Evolutionary conservation across 108 stramenopile species (phyloP).

Genomic region (Parmales sp.): DNA sequence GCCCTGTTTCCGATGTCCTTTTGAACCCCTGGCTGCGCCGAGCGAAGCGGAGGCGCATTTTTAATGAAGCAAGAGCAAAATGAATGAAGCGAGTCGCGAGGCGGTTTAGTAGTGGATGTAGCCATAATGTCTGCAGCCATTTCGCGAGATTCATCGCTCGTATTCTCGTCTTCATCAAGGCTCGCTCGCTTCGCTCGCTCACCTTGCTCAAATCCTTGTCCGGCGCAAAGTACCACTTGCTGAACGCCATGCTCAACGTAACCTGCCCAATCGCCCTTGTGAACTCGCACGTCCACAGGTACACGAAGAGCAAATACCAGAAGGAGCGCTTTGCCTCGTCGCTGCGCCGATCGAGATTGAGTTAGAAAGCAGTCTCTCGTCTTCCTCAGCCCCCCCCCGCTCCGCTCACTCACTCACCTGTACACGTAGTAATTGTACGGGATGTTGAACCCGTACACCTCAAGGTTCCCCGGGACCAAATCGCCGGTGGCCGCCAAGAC

Average conservation of each 20-base stretch:
- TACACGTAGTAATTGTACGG: slow-evolving; percentile 22
- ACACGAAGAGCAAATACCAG: slow-evolving; percentile 21
- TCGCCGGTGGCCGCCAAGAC: slow-evolving; percentile 20
- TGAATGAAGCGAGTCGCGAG: too few species aligned
- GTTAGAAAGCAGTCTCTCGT: too few species aligned
- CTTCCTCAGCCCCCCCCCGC: too few species aligned
- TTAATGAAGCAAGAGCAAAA: too few species aligned
- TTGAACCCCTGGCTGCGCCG: too few species aligned
- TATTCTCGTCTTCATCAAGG: background rate
- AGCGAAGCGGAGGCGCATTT: too few species aligned
- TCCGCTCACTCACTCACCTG: too few species aligned
- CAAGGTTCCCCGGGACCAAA: background rate
- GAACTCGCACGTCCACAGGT: slow-evolving; percentile 26
- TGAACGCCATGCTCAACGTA: background rate
- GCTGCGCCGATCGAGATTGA: background rate
- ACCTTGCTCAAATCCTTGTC: too few species aligned
- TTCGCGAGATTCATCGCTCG: too few species aligned
- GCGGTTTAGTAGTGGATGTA: too few species aligned
- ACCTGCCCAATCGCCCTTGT: slow-evolving; percentile 20
- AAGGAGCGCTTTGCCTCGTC: slow-evolving; percentile 2
- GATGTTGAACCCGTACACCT: background rate
- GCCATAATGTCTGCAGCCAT: too few species aligned
- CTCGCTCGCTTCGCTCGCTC: background rate
- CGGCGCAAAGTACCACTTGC: slow-evolving; percentile 34
- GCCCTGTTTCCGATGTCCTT: background rate